Percentiles rank a stretch among this genome's conserved stretches.
Conservation (phyloP, 306 rosid species). For the Comarum palustre region DNA sequence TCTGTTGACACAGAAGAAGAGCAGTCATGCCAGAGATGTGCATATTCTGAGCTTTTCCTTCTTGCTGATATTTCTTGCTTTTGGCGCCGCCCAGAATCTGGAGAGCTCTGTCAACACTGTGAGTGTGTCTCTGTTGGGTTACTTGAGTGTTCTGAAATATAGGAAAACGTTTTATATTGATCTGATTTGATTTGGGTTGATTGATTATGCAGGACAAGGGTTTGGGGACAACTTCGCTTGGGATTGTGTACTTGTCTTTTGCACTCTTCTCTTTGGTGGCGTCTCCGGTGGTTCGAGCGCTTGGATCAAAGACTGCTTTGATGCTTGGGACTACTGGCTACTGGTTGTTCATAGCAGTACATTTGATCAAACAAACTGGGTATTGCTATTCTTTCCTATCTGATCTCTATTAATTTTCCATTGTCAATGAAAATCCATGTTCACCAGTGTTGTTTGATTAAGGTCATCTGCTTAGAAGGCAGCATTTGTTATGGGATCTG, state of each 20-base stretch:
- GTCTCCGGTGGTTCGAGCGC: conserved; percentile 63
- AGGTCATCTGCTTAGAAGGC: not conserved
- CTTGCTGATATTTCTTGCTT: conserved; percentile 74
- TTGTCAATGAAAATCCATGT: not conserved
- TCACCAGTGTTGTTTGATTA: not conserved
- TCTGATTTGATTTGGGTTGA: conserved; percentile 1
- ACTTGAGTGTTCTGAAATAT: not conserved
- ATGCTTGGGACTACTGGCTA: conserved; percentile 81
- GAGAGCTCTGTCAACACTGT: conserved; percentile 86
- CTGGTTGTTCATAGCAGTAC: conserved; percentile 79
- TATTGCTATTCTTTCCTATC: conserved; percentile 14
- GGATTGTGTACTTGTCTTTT: conserved; percentile 74
- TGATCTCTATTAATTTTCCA: not conserved
- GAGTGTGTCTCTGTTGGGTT: conserved; percentile 16
- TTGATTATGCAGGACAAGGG: conserved; percentile 56
- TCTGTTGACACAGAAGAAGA: conserved; percentile 20
- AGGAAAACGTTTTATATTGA: not conserved
- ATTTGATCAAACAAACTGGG: conserved; percentile 71
- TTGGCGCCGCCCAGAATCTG: conserved; percentile 87
- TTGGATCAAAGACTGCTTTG: conserved; percentile 81
- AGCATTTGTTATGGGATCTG: not conserved
- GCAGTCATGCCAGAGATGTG: conserved; percentile 48
- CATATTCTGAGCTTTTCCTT: conserved; percentile 64
- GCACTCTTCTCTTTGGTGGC: conserved; percentile 72
- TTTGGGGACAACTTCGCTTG: conserved; percentile 84